Base-by-base conservation (phyloP, 208 protist species). In the Paratrypanosoma confusum region DNA sequence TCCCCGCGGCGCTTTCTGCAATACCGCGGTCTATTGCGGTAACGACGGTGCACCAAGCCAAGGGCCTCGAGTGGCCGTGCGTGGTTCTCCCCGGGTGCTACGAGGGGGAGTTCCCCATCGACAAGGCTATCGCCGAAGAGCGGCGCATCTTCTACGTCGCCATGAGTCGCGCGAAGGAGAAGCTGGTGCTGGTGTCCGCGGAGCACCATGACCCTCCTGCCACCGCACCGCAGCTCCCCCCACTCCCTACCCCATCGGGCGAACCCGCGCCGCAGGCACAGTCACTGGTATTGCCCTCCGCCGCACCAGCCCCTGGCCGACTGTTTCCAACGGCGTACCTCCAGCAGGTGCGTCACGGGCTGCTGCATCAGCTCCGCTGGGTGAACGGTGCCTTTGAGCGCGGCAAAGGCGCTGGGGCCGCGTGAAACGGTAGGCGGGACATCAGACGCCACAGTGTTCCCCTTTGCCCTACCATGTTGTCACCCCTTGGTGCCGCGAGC, bases 21-120 rank as follows among this genome's bases (percentile, higher is more conserved):
- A n/a, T n/a, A n/a, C n/a, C n/a, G n/a, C n/a, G 20, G 7, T 25
- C 41, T 8, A 65, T 92, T 2, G 68, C 66, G 1, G 71, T 89
- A 5, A 66, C 64, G 16, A 92, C 83, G 18, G 83, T 86, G 33
- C 83, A 92, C 60, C 51, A 68, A 21, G 75, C 83, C 25, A 92
- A 92, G 48, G 83, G 83, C 16, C 74, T 87, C 51, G 83, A 92
- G 65, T 92, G 83, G 83, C 79, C 79, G 0, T 60, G 60, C 18
- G 83, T 89, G 29, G 62, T 92, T 36, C 24, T 92, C 7, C 67
- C 79, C 0, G 65, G 65, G 21, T 92, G 83, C 58, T 75, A 73
- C 50, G 63, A 68, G 5, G 79, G 79, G 1, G 76, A 85, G 48
- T 89, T 76, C 45, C 83, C 83, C 3, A 68, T 62, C 46, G 44